Evolutionary conservation across 208 protist species (phyloP).

Genomic region (Leishmania major): DNA sequence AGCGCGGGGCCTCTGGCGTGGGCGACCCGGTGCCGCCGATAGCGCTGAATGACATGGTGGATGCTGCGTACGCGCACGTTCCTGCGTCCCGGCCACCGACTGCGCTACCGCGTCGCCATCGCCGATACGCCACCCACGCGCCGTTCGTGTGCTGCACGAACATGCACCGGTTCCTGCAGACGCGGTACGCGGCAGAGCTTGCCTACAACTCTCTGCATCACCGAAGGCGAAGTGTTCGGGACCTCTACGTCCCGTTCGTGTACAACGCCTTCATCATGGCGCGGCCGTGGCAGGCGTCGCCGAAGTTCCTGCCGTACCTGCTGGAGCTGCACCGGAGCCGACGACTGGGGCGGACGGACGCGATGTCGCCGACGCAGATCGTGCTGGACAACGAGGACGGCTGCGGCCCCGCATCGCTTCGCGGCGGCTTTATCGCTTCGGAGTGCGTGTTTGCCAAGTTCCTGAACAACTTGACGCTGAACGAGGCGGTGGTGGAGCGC

Average conservation of each 20-base stretch:
- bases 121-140: constrained; percentile 58
- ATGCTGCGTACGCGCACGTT: neutral
- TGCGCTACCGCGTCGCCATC: constrained; percentile 1
- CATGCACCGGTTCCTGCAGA: constrained; percentile 48
- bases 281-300: constrained; percentile 55
- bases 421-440: constrained; percentile 30
- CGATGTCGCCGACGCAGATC: constrained; percentile 18
- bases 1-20: constrained; percentile 39
- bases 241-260: constrained; percentile 60
- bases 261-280: constrained; percentile 69
- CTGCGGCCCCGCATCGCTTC: constrained; percentile 41
- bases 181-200: constrained; percentile 49
- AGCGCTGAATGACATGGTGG: neutral
- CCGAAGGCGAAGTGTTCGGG: constrained; percentile 42
- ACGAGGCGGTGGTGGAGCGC: constrained; percentile 5
- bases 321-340: neutral
- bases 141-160: constrained; percentile 71
- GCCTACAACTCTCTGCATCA: constrained; percentile 20
- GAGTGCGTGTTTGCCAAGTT: constrained; percentile 33
- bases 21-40: constrained; percentile 10
- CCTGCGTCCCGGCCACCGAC: too few species aligned
- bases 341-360: neutral
- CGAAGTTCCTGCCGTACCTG: constrained; percentile 46
- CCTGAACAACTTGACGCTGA: constrained; percentile 13
- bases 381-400: constrained; percentile 60